Base-by-base conservation (phyloP, 495 filamentous ascomycete genomes). In the Penicillium turbatum region DNA sequence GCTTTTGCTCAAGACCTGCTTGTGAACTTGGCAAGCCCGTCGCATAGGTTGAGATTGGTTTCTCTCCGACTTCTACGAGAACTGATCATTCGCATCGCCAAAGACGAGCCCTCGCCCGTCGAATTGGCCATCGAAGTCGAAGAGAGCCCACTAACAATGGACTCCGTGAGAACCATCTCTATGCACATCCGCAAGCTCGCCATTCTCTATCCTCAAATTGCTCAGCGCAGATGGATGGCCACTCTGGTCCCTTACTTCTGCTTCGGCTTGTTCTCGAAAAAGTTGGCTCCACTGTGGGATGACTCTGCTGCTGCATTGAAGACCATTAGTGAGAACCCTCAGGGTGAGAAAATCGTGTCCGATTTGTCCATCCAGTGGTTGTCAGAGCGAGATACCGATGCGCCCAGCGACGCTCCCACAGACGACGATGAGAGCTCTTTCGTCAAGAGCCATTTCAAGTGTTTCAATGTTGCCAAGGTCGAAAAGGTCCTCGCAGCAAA, bases 241-340 rank as follows among this genome's bases (percentile, higher is more conserved):
- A 77, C 75, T 57, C 77, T 92, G 6, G 78, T 97, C 27, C 88
- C 91, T 1, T 75, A 83, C 12, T 97, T 90, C 59, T 86, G 88
- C 60, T 97, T 97, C 64, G 92, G 92, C 37, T 80, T 97, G 58
- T 81, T 95, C 48, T 93, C 90, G 4, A 84, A 92, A 44, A 88
- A 85, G 55, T 73, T 96, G 50, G 76, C 90, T 5, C 88, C 87
- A 13, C 68, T 92, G 17, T 96, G 90, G 87, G 89, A 95, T 56
- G 89, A 95, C 56, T 83, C 87, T 13, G 80, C 85, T 30, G 78
- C 82, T 21, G 83, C 86, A 13, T 68, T 98, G 63, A 86, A 87
- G 57, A 78, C 85, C 24, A 85, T 97, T 43, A 82, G 85, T 16
- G 82, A 88, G 55, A 77, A 77, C 24, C 81, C 85, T 32, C 71